Conservation (phyloP, 768 basidiomycete species). For the Lactarius deliciosus region DNA sequence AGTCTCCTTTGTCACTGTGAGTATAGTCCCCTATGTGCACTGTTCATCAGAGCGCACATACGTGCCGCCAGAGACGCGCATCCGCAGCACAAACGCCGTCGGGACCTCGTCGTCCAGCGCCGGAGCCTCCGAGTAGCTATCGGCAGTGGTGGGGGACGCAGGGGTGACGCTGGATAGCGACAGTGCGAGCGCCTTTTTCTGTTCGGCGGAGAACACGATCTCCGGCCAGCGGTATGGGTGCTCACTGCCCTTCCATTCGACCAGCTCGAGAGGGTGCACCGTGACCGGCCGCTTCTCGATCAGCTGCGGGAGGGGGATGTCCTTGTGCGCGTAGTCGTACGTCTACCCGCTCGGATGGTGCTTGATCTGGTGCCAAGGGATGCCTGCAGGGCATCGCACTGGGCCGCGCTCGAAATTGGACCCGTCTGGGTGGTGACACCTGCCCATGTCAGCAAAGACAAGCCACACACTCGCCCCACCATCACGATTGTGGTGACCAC, state of each 20-base stretch:
- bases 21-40: no score
- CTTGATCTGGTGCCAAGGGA: slow-evolving; percentile 62
- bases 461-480: slow-evolving; percentile 42
- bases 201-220: slow-evolving; percentile 63
- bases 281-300: slow-evolving; percentile 84
- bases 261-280: slow-evolving; percentile 75
- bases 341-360: no score
- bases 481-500: no score
- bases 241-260: slow-evolving; percentile 74
- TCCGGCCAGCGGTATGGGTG: slow-evolving; percentile 79
- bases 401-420: slow-evolving; percentile 75
- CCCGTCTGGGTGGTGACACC: slow-evolving; percentile 66
- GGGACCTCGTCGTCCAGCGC: slow-evolving; percentile 44
- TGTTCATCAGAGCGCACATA: slow-evolving; percentile 98
- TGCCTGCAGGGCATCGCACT: slow-evolving; percentile 68
- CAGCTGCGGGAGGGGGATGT: slow-evolving; percentile 87
- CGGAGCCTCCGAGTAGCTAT: slow-evolving; percentile 28
- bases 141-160: slow-evolving; percentile 37
- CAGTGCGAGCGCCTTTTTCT: slow-evolving; percentile 65
- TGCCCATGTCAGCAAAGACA: slow-evolving; percentile 54
- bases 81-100: slow-evolving; percentile 79
- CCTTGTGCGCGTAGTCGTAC: slow-evolving; percentile 94
- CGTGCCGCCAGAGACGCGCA: slow-evolving; percentile 95
- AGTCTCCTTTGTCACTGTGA: no score
- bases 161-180: slow-evolving; percentile 51